Evolutionary conservation across 495 filamentous ascomycete species (phyloP).

Genomic region (Staphylotrichum tortipilum): DNA sequence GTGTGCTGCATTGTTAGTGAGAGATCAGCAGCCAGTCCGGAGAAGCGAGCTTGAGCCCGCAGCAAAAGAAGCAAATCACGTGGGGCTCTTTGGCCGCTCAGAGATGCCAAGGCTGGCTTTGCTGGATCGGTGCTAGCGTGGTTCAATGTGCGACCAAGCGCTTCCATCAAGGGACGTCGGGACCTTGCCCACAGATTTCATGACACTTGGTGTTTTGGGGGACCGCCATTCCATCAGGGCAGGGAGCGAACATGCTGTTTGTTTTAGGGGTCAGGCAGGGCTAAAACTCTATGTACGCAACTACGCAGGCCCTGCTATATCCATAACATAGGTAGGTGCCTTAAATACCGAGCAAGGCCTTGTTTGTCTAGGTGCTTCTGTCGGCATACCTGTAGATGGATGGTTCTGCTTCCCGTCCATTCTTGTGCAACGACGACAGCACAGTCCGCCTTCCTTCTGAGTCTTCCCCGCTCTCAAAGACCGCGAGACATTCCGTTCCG

Average conservation of each 20-base stretch:
- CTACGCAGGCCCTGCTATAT: background rate
- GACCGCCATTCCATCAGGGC: background rate
- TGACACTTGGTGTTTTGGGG: background rate
- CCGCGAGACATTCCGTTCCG: background rate
- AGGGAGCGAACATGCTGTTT: background rate
- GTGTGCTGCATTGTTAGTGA: too few relatives aligned
- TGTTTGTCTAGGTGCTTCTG: background rate
- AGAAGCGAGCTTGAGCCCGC: background rate
- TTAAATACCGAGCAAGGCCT: background rate
- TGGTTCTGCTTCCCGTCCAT: background rate
- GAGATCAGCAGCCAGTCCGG: background rate
- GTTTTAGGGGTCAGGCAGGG: background rate
- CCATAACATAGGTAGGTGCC: background rate
- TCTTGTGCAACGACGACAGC: background rate
- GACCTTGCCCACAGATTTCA: background rate
- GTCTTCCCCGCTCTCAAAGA: background rate
- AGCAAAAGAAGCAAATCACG: conserved; percentile 23
- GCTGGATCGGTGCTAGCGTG: background rate
- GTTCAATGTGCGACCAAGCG: background rate
- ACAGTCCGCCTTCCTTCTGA: background rate
- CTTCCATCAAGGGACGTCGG: background rate
- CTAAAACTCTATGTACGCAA: too few relatives aligned
- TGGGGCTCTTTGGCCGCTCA: conserved; percentile 24
- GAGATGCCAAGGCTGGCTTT: conserved; percentile 5
- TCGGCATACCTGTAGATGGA: too few relatives aligned